Conservation (phyloP, 192 early-diverging fungal genomes). For the Chytriomyces confervae region DNA sequence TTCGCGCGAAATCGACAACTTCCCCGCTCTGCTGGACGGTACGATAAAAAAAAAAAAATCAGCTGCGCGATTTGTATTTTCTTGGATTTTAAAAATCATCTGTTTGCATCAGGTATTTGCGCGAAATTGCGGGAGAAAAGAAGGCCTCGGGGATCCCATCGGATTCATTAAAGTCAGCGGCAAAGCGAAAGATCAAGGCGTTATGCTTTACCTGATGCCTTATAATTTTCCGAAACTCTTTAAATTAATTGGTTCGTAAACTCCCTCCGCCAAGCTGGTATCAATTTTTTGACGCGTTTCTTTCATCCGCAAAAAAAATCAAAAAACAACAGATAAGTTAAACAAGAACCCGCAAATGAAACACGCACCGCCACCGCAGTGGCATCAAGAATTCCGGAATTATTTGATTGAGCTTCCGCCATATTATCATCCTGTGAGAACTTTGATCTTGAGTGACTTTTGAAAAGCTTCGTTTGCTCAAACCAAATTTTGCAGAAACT, state of each 20-base stretch:
- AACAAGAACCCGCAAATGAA: constrained; percentile 37
- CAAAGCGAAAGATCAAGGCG: constrained; percentile 54
- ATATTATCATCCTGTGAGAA: constrained; percentile 37
- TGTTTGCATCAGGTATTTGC: constrained; percentile 43
- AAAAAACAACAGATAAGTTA: constrained; percentile 40
- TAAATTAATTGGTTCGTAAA: constrained; percentile 45
- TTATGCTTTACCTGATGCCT: constrained; percentile 76
- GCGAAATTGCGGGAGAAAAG: constrained; percentile 65
- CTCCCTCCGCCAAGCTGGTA: no score
- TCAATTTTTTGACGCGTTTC: constrained; percentile 44
- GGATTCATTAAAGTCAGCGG: constrained; percentile 75
- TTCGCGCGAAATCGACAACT: background rate
- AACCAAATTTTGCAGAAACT: constrained; percentile 53
- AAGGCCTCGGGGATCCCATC: constrained; percentile 70
- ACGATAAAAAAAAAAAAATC: constrained; percentile 8
- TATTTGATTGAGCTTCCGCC: constrained; percentile 38
- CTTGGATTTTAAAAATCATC: no score
- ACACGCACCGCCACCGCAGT: constrained; percentile 53
- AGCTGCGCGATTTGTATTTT: no score
- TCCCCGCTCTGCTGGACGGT: constrained; percentile 59
- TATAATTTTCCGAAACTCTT: constrained; percentile 84
- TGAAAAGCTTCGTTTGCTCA: constrained; percentile 51
- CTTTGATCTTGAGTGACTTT: constrained; percentile 56
- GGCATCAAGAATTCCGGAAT: constrained; percentile 57
- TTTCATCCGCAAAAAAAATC: constrained; percentile 27